phyloP scores from a whole-genome alignment of 2,329 filamentous ascomycete genomes.

The Aspergillaceae sp. region DNA sequence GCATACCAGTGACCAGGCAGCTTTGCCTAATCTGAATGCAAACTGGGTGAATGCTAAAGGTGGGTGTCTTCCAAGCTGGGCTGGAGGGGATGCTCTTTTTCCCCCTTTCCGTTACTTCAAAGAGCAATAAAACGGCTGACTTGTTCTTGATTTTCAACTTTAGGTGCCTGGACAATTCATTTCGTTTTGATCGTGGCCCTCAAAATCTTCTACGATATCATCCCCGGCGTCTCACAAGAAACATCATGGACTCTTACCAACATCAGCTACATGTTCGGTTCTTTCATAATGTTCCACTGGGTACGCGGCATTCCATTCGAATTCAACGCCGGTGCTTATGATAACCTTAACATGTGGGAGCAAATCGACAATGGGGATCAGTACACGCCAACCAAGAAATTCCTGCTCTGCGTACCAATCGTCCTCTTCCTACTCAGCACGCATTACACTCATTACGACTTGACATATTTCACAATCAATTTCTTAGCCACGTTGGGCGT shows the following conservation, averaged over 20 bases:
- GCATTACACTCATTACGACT: constrained; percentile 96
- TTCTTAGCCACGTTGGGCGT: constrained; percentile 85
- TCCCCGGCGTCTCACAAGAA: constrained; percentile 93
- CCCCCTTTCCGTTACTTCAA: not conserved
- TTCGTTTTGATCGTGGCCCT: constrained; percentile 81
- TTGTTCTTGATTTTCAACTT: constrained; percentile 1
- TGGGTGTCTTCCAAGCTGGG: constrained; percentile 38
- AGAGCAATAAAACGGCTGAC: constrained; percentile 2
- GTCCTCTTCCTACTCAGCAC: constrained; percentile 92
- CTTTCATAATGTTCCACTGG: constrained; percentile 99
- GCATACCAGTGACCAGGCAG: constrained; percentile 93
- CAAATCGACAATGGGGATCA: constrained; percentile 99
- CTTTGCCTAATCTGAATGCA: constrained; percentile 89
- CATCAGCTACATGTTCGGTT: constrained; percentile 97
- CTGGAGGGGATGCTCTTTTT: no score
- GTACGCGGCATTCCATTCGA: constrained; percentile 97
- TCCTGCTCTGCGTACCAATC: constrained; percentile 88
- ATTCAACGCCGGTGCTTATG: constrained; percentile 96
- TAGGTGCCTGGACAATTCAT: constrained; percentile 97
- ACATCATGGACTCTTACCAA: constrained; percentile 98
- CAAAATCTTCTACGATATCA: constrained; percentile 95
- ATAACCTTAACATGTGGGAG: constrained; percentile 99
- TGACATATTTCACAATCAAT: constrained; percentile 96
- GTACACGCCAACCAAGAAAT: constrained; percentile 98
- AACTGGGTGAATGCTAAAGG: constrained; percentile 99